Evolutionary conservation across 257 asterid species (phyloP).

Genomic region (Rauvolfia tetraphylla): DNA sequence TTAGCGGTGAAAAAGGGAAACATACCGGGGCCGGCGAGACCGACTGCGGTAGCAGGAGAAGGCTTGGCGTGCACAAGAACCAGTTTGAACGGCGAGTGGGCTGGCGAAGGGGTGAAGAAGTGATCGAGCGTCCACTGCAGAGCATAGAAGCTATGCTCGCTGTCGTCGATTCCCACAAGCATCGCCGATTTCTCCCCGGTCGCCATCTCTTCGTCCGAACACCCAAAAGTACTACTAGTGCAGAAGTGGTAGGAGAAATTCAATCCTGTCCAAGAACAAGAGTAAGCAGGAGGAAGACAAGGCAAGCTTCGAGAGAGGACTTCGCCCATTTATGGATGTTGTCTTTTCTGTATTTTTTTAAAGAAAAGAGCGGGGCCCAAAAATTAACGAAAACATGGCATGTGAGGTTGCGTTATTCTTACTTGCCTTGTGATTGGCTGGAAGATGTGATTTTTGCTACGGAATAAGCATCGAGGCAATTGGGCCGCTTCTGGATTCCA

Average conservation of each 20-base stretch:
- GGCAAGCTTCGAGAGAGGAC: neutral
- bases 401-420: neutral
- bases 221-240: too few species aligned
- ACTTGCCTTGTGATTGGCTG: neutral
- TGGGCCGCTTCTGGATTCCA: too few species aligned
- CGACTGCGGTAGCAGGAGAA: conserved; percentile 43
- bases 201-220: conserved; percentile 2
- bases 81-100: conserved; percentile 47
- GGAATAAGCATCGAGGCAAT: too few species aligned
- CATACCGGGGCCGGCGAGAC: conserved; percentile 72
- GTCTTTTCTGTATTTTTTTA: neutral
- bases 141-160: conserved; percentile 77
- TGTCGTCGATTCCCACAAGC: conserved; percentile 80
- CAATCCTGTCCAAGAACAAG: neutral
- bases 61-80: conserved; percentile 71
- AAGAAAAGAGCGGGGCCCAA: neutral
- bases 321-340: neutral
- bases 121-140: conserved; percentile 75
- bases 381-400: neutral
- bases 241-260: too few species aligned
- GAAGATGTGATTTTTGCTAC: neutral
- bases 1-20: neutral
- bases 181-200: conserved; percentile 60
- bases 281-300: neutral
- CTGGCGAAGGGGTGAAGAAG: conserved; percentile 45